A percentile compares a stretch with the other conserved stretches of the same genome.
phyloP scores from a whole-genome alignment of 169 alveolate species.

The Plasmodium cynomolgi region DNA sequence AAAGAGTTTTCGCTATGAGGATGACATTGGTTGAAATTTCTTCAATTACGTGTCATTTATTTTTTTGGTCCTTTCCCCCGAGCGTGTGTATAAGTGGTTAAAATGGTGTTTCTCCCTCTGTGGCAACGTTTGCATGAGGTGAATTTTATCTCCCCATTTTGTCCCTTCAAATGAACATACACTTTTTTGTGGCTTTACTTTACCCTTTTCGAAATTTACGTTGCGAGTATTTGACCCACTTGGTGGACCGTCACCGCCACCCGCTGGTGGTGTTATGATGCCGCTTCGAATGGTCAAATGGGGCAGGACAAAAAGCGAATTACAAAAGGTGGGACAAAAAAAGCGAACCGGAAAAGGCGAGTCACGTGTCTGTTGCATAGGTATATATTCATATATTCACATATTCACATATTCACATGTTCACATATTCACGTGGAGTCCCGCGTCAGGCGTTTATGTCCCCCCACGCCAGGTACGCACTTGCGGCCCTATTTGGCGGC shows the following conservation, averaged over 20 bases:
- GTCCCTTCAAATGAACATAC: not conserved
- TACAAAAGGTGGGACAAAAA: not conserved
- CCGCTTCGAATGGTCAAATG: not conserved
- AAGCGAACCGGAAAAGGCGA: not conserved
- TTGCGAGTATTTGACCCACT: not conserved
- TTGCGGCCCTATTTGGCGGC: not conserved
- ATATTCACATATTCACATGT: not conserved
- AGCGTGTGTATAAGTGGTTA: not conserved
- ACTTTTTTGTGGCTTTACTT: not conserved
- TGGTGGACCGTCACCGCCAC: not conserved
- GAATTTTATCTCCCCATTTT: not conserved
- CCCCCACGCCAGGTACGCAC: not conserved
- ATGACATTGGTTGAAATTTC: constrained; percentile 21
- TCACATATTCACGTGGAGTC: not conserved
- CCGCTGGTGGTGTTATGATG: not conserved
- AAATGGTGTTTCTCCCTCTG: not conserved
- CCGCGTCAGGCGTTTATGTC: not conserved
- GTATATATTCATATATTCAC: not conserved
- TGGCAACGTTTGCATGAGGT: not conserved
- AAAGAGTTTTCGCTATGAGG: constrained; percentile 23
- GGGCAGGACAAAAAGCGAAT: not conserved
- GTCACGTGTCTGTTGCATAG: not conserved
- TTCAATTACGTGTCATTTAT: not conserved
- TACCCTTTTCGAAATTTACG: not conserved
- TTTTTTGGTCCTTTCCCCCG: not conserved